phyloP scores from a whole-genome alignment of 129 eudicot genomes.

The Artemisia tridentata region DNA sequence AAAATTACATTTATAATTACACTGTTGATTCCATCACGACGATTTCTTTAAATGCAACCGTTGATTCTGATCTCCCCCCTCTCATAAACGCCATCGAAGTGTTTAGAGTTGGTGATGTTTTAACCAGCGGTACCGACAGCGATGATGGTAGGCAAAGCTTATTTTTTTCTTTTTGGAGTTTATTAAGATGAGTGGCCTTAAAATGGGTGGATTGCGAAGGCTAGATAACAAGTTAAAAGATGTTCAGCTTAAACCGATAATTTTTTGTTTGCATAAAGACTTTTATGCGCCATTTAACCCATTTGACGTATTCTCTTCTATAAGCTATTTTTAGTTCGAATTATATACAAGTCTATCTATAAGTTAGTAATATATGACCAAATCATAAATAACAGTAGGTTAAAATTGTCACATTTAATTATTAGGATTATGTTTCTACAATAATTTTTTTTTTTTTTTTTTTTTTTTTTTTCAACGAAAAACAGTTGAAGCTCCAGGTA shows the following conservation, averaged over 20 bases:
- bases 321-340: too few species aligned
- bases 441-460: not conserved
- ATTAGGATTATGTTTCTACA: not conserved
- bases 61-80: slow-evolving; percentile 31
- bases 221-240: too few species aligned
- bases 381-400: too few species aligned
- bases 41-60: slow-evolving; percentile 29
- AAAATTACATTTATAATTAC: not conserved
- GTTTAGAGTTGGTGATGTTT: slow-evolving; percentile 23
- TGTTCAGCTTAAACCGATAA: too few species aligned
- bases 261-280: too few species aligned
- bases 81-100: slow-evolving; percentile 35
- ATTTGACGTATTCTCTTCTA: too few species aligned
- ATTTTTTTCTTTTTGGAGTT: not conserved
- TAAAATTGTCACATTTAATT: too few species aligned
- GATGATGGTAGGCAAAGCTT: slow-evolving; percentile 25
- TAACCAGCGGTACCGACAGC: slow-evolving; percentile 30
- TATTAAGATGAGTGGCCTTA: not conserved
- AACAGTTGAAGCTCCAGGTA: slow-evolving; percentile 15
- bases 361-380: too few species aligned
- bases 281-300: too few species aligned
- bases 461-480: slow-evolving; percentile 41
- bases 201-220: too few species aligned
- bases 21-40: slow-evolving; percentile 11
- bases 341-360: too few species aligned